Percentiles rank a stretch among this genome's conserved stretches.
Conservation (phyloP, 2,329 filamentous ascomycete species). For the Ophiognomonia clavigignenti-juglandacearum region DNA sequence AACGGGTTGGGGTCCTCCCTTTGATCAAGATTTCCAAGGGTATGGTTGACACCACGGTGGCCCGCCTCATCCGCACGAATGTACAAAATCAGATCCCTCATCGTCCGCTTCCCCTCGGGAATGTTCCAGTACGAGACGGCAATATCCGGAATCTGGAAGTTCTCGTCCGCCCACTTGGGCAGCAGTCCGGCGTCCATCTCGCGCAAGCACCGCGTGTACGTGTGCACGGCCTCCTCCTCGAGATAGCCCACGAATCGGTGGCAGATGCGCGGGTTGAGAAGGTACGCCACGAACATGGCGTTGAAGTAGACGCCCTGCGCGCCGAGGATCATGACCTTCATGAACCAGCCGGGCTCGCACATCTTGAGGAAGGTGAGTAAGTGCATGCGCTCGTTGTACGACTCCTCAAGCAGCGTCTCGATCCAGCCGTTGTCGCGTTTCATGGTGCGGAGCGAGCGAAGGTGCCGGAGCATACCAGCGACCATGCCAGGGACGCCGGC, state of each 20-base stretch:
- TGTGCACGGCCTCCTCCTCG: conserved; percentile 94
- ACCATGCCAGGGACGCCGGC: conserved; percentile 97
- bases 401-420: conserved; percentile 83
- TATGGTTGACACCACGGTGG: conserved; percentile 94
- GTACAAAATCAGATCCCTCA: conserved; percentile 84
- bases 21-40: conserved; percentile 81
- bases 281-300: conserved; percentile 81
- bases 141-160: conserved; percentile 78
- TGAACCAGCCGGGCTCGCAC: conserved; percentile 70
- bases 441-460: conserved; percentile 77
- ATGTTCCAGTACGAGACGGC: conserved; percentile 92
- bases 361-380: conserved; percentile 90
- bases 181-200: conserved; percentile 83
- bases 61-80: conserved; percentile 71
- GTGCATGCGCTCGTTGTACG: conserved; percentile 92
- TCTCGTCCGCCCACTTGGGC: conserved; percentile 68
- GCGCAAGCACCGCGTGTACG: conserved; percentile 82
- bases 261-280: conserved; percentile 79
- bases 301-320: conserved; percentile 98
- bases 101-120: conserved; percentile 74
- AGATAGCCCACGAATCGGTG: conserved; percentile 96
- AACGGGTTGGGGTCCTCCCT: conserved; percentile 89
- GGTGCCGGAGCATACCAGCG: conserved; percentile 86
- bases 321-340: conserved; percentile 85
- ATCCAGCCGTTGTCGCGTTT: conserved; percentile 97